These are phyloP conservation scores for Copromyces sp. DNA, from an alignment of 495 filamentous ascomycete genomes.

Conservation along the genomic window DNA sequence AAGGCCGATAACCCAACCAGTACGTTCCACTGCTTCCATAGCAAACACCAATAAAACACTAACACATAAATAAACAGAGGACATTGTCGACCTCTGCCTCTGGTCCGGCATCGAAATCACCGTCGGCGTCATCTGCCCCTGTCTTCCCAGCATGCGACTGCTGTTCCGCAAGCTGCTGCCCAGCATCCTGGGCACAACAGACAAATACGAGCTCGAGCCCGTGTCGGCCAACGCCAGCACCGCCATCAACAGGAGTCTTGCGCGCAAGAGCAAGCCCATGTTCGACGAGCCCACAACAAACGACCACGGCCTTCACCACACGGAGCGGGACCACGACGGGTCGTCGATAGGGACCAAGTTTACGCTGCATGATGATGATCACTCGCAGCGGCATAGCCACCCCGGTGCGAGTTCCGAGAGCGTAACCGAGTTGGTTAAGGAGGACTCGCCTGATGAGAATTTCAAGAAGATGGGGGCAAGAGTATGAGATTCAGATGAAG, in stretches of 20 bases:
- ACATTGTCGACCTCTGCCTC: conserved; percentile 18
- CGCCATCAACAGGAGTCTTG: not conserved
- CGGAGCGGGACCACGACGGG: not conserved
- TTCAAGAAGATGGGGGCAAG: not conserved
- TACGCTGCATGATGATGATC: not conserved
- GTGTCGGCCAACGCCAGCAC: not conserved
- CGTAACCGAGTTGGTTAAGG: not conserved
- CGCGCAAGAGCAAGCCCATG: not conserved
- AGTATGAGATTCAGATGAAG: not conserved
- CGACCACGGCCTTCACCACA: not conserved
- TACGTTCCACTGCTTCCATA: not conserved
- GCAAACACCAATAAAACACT: not conserved
- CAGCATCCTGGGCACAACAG: conserved; percentile 6
- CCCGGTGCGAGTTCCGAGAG: not conserved
- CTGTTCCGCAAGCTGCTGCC: conserved; percentile 15
- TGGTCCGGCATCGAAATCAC: conserved; percentile 24
- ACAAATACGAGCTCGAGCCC: conserved; percentile 10
- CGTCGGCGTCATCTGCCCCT: conserved; percentile 25
- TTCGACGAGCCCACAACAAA: not conserved
- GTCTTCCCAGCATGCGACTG: conserved; percentile 20
- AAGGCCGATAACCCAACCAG: conserved; percentile 18
- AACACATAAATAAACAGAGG: conserved; percentile 5
- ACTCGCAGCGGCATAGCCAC: not conserved
- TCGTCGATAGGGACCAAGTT: not conserved
- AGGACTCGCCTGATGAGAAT: not conserved